Evolutionary conservation across 2,329 filamentous ascomycete genomes (phyloP).

Genomic region (Apiospora kogelbergensis): DNA sequence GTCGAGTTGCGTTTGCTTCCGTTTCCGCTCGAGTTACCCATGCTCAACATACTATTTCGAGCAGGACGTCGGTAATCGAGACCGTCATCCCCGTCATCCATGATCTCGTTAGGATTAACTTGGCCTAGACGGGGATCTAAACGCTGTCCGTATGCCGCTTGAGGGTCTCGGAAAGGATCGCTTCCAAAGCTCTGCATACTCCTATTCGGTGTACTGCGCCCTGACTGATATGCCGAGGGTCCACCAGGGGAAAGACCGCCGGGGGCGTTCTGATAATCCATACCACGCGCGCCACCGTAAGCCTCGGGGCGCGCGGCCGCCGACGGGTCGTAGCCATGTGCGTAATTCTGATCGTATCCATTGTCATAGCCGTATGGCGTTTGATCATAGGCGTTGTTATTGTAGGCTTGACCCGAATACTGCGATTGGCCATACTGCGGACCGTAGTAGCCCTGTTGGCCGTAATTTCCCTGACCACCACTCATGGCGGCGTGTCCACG

Average conservation of each 20-base stretch:
- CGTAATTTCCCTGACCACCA: conserved; percentile 22
- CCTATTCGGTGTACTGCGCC: conserved; percentile 45
- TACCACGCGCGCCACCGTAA: conserved; percentile 16
- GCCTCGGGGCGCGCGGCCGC: conserved; percentile 2
- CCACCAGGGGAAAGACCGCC: conserved; percentile 42
- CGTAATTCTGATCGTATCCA: conserved; percentile 17
- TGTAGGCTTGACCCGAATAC: conserved; percentile 8
- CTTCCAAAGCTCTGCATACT: conserved; percentile 57
- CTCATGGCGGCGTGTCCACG: conserved; percentile 64
- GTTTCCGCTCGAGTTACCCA: conserved; percentile 46
- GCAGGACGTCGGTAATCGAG: conserved; percentile 55
- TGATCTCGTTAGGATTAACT: conserved; percentile 77
- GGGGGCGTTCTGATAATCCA: conserved; percentile 36
- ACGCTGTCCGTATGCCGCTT: conserved; percentile 45
- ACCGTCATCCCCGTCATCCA: conserved; percentile 86
- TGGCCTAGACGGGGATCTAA: conserved; percentile 53
- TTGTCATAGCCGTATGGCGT: conserved; percentile 17
- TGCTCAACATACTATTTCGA: conserved; percentile 60
- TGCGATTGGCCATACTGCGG: background rate
- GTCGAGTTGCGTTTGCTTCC: conserved; percentile 39
- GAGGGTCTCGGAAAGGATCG: conserved; percentile 62
- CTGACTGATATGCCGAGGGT: conserved; percentile 33
- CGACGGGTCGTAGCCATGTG: conserved; percentile 19
- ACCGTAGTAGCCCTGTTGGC: conserved; percentile 21
- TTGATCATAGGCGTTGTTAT: conserved; percentile 22